Base-by-base conservation (phyloP, 805 yeast genomes). In the Lipomyces yamadae region DNA sequence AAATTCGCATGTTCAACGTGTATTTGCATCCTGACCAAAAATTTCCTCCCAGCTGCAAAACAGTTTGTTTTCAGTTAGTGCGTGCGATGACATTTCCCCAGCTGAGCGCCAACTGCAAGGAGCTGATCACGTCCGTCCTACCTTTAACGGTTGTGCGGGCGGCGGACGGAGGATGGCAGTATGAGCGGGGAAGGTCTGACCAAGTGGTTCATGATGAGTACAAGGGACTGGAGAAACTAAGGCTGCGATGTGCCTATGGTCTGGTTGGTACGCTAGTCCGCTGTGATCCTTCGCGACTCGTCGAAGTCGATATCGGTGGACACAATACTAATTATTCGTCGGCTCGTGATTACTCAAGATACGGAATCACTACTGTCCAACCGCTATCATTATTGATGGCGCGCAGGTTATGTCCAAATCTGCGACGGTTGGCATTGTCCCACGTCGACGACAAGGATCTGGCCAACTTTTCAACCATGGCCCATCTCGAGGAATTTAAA, bases 1-100 rank as follows among this genome's bases (percentile, higher is more conserved):
- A 42, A n/a, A 15, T 42, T 42, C 48, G 48, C 10, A 15, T 42
- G 48, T 42, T 42, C 48, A 42, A 42, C 24, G 48, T 42, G n/a
- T 42, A 42, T 42, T 15, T 42, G 48, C 48, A 42, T 42, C 48
- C 48, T 42, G 48, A 42, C 48, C 48, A 42, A 42, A 42, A 15
- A 42, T 5, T 42, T 15, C 48, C 48, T 15, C 18, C 18, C 3
- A 42, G 48, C 24, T 15, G 18, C 48, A 42, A n/a, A 6, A n/a
- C 18, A 15, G 48, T 24, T n/a, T 42, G 48, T 42, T 42, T 42
- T 42, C 48, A 42, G 29, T 24, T 42, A 7, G 48, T 42, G 48
- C 48, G 4, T 7, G 48, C 48, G 3, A 5, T 42, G 48, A 42
- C 48, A 42, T 42, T 42, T 42, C 48, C 48, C 24, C 24, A 42